Evolutionary conservation across 164 flowering plant genomes (phyloP).

Genomic region (Stephania yunnanensis): DNA sequence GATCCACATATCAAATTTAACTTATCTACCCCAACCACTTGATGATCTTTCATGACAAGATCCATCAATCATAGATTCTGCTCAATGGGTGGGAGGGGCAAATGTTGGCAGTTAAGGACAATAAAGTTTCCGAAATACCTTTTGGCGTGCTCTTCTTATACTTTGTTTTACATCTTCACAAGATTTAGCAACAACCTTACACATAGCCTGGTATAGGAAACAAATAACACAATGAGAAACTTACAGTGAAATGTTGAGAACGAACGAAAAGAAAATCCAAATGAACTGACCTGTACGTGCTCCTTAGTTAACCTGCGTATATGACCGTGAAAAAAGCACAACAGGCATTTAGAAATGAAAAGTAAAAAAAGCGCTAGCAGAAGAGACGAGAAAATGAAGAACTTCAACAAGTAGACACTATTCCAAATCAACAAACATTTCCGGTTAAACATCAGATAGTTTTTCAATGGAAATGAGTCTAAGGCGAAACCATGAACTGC

Average conservation of each 20-base stretch:
- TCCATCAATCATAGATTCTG: no score
- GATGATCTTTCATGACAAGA: background rate
- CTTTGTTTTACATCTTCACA: conserved; percentile 86
- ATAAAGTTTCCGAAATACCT: conserved; percentile 35
- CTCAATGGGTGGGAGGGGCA: background rate
- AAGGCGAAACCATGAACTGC: background rate
- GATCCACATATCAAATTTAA: background rate
- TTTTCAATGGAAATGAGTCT: no score
- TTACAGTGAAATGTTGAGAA: background rate
- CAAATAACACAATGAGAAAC: background rate
- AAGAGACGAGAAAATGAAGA: background rate
- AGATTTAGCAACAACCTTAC: conserved; percentile 79
- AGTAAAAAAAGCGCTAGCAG: background rate
- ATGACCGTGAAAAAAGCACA: conserved; percentile 9
- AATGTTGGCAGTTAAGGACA: background rate
- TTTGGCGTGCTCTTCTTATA: conserved; percentile 90
- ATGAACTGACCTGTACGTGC: conserved; percentile 61
- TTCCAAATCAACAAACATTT: background rate
- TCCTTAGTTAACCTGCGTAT: conserved; percentile 78
- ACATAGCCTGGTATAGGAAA: conserved; percentile 52
- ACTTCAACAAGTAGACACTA: background rate
- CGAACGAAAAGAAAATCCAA: background rate
- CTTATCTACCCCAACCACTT: background rate
- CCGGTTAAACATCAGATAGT: background rate
- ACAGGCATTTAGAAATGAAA: conserved; percentile 9